Percentiles rank a stretch among this genome's conserved stretches.
These are phyloP conservation scores for Rhodofomes roseus DNA, from an alignment of 1,284 basidiomycete genomes.

Conservation along the genomic window DNA sequence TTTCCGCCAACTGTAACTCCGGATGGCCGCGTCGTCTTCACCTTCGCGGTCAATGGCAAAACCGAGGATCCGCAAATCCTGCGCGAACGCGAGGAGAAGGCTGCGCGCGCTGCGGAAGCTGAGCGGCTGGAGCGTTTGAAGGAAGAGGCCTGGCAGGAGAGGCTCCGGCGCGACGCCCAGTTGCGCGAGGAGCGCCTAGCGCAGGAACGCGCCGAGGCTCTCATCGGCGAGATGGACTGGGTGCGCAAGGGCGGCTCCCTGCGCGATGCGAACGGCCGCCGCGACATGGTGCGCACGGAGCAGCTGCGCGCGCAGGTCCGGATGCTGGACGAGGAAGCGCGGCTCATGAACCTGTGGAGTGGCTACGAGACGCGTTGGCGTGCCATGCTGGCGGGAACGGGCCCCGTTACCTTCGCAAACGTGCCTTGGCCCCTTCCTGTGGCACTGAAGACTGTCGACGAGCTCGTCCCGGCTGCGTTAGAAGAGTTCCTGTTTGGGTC, in stretches of 20 bases:
- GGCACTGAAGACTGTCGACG: constrained; percentile 25
- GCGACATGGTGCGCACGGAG: constrained; percentile 47
- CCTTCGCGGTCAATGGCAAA: neutral
- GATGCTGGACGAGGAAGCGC: constrained; percentile 36
- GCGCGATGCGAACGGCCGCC: constrained; percentile 44
- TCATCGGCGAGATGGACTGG: constrained; percentile 52
- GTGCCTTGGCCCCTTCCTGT: constrained; percentile 58
- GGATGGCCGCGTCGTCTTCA: constrained; percentile 3
- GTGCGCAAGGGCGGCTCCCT: constrained; percentile 54
- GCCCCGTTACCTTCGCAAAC: constrained; percentile 37
- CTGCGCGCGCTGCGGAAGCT: neutral
- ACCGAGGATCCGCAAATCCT: neutral
- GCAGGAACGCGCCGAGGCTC: constrained; percentile 28
- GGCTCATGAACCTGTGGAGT: constrained; percentile 40
- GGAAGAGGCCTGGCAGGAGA: constrained; percentile 8
- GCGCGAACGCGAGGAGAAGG: neutral
- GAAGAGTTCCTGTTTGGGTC: constrained; percentile 52
- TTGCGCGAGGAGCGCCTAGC: constrained; percentile 22
- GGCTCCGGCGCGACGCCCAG: constrained; percentile 15
- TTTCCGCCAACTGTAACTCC: constrained; percentile 7
- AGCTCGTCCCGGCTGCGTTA: constrained; percentile 42
- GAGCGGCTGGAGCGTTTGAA: neutral
- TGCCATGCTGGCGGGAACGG: constrained; percentile 25
- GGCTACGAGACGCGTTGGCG: constrained; percentile 49
- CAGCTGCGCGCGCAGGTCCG: constrained; percentile 39